Base-by-base conservation (phyloP, 371 early-diverging fungal genomes). In the Caulochytrium protostelioides region DNA sequence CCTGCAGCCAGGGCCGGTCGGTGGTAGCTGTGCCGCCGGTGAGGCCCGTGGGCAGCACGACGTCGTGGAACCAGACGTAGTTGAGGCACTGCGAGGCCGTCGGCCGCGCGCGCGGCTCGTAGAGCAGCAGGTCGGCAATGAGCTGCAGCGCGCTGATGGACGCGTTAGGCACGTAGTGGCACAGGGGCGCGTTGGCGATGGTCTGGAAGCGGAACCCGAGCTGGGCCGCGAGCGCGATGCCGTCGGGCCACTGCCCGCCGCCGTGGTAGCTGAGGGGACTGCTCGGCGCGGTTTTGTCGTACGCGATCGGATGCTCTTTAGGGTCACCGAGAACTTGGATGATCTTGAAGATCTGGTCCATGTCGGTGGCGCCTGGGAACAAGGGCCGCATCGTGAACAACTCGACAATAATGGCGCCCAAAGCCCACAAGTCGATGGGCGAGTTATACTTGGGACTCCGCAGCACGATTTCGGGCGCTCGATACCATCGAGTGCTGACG, bases 351-450 rank as follows among this genome's bases (percentile, higher is more conserved):
- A 92, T 50, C 51, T 92, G 83, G 49, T 87, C 87, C 30, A 89
- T 60, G 54, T 91, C 91, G 30, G 77, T 78, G 18, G 59, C 62
- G 13, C 97, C 97, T 0, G 89, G 90, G 42, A 97, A 92, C 27
- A 97, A 50, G n/a, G 92, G 90, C 8, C 60, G 52, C 12, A 79
- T 57, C 7, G 67, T 72, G 24, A 76, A 62, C 17, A 97, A 46
- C 55, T 97, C 97, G 7, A 84, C 82, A 9, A 83, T 55, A 16
- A 97, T 91, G 2, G 80, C 63, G 1, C 97, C 99, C 0, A 89
- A 64, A 1, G 94, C 94, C 99, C 99, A 98, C 14, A 98, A 61
- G 54, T 98, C 99, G 20, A 98, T 82, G 5, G 94, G 87, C 21
- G 72, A 79, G 8, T 80, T 72, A 43, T 98, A 98, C 21, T 54